A percentile compares a stretch with the other conserved stretches of the same genome.
These are phyloP conservation scores for Blastobotrys aristatus DNA, from an alignment of 1,139 yeast species.

Conservation along the genomic window DNA sequence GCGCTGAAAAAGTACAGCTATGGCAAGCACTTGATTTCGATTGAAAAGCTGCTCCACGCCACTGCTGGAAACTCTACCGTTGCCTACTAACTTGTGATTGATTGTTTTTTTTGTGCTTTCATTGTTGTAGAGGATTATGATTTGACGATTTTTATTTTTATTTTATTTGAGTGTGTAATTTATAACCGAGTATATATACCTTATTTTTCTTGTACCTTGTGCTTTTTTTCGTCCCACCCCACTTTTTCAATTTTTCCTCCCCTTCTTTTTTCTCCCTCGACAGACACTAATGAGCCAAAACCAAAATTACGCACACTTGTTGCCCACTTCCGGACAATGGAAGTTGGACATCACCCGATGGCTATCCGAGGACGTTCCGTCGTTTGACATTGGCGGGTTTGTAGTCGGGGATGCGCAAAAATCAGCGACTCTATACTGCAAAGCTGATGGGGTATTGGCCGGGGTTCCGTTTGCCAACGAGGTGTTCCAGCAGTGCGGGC, in stretches of 20 bases:
- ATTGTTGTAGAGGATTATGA: neutral
- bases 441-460: slow-evolving; percentile 72
- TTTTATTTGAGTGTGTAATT: neutral
- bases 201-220: neutral
- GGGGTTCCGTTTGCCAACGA: slow-evolving; percentile 91
- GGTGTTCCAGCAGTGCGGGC: slow-evolving; percentile 70
- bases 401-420: slow-evolving; percentile 80
- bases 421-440: slow-evolving; percentile 75
- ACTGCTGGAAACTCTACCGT: slow-evolving; percentile 9
- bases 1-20: slow-evolving; percentile 40
- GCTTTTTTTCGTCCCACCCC: neutral
- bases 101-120: slow-evolving; percentile 1
- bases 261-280: neutral
- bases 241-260: neutral
- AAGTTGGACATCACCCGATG: slow-evolving; percentile 56
- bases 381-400: slow-evolving; percentile 89
- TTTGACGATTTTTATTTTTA: neutral
- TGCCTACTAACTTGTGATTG: neutral
- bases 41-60: slow-evolving; percentile 53
- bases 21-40: slow-evolving; percentile 85
- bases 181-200: neutral
- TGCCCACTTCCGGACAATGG: slow-evolving; percentile 13
- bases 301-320: slow-evolving; percentile 1
- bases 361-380: slow-evolving; percentile 84
- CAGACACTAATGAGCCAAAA: neutral